Evolutionary conservation across 1,284 basidiomycete genomes (phyloP).

Genomic region (Cryptococcus sp.): DNA sequence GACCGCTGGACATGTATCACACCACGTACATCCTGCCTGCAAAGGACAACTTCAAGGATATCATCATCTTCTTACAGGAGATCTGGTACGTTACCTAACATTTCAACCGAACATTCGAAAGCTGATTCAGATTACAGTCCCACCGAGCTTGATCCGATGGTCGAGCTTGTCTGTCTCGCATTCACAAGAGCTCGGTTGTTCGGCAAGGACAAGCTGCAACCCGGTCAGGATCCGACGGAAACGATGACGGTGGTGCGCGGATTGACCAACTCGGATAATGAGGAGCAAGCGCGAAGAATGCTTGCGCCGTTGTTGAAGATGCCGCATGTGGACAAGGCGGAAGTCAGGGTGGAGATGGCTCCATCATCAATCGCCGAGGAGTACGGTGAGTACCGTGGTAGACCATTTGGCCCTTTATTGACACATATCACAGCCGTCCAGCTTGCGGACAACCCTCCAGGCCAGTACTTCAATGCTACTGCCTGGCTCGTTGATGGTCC

Average conservation of each 20-base stretch:
- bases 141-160: background rate
- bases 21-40: background rate
- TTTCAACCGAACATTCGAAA: background rate
- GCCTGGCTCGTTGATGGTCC: background rate
- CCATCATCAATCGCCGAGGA: background rate
- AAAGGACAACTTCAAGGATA: conserved; percentile 1
- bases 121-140: no score
- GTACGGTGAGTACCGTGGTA: background rate
- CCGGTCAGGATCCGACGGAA: background rate
- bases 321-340: background rate
- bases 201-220: background rate
- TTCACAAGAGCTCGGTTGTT: background rate
- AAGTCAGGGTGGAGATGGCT: background rate
- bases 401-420: background rate
- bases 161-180: background rate
- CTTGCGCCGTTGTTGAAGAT: background rate
- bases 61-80: background rate
- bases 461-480: background rate
- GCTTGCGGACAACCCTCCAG: background rate
- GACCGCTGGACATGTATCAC: conserved; percentile 1
- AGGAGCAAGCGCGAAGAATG: background rate
- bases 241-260: background rate
- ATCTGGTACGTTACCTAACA: background rate
- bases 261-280: background rate
- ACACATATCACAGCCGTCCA: background rate